phyloP scores from a whole-genome alignment of 2,329 filamentous ascomycete genomes.

The Penicillium sp. region DNA sequence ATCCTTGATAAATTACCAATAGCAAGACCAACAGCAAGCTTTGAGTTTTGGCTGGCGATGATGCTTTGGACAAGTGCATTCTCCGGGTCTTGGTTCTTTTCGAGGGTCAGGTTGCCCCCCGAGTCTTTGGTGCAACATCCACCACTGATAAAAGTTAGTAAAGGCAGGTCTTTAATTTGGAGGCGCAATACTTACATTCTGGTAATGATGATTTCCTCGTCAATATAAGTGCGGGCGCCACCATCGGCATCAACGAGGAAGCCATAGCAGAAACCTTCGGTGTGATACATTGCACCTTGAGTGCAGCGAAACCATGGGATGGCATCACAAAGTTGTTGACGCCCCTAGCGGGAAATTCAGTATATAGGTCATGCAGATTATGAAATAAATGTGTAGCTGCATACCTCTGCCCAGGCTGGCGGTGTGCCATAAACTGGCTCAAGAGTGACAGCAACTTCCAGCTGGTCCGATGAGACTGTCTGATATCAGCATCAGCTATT shows the following conservation, averaged over 20 bases:
- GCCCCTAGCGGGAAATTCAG: slow-evolving; percentile 26
- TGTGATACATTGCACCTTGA: slow-evolving; percentile 59
- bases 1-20: slow-evolving; percentile 45
- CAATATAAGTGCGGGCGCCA: slow-evolving; percentile 57
- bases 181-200: slow-evolving; percentile 50
- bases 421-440: background rate
- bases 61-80: slow-evolving; percentile 41
- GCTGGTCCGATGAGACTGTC: background rate
- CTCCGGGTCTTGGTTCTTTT: slow-evolving; percentile 52
- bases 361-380: background rate
- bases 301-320: slow-evolving; percentile 62
- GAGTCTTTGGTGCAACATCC: slow-evolving; percentile 53
- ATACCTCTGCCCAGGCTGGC: slow-evolving; percentile 8
- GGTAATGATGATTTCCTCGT: slow-evolving; percentile 62
- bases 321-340: slow-evolving; percentile 63
- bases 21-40: slow-evolving; percentile 55
- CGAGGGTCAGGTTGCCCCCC: slow-evolving; percentile 47
- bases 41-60: slow-evolving; percentile 46
- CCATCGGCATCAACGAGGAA: slow-evolving; percentile 59
- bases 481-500: background rate
- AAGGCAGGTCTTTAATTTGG: background rate
- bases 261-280: slow-evolving; percentile 50
- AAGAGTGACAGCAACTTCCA: background rate
- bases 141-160: slow-evolving; percentile 43
- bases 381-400: rapidly evolving